Base-by-base conservation (phyloP, 805 yeast genomes). In the Scheffersomyces amazonensis region DNA sequence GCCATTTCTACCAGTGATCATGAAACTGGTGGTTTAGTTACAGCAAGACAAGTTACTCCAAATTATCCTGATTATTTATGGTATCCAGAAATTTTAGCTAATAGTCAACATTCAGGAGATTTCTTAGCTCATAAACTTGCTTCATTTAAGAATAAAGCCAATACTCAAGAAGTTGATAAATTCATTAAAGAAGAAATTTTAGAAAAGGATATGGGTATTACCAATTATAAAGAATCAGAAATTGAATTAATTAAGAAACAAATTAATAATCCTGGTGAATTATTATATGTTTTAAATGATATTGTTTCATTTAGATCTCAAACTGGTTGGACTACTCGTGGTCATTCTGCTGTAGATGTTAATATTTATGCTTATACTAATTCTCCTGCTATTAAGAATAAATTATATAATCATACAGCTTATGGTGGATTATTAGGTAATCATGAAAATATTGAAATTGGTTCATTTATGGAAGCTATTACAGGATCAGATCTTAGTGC, bases 251-350 rank as follows among this genome's bases (percentile, higher is more conserved):
- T 66, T 18, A 39, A 47, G 17, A 37, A 44, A 7, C 36, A 45
- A 32, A 34, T 49, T 6, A 36, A 42, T 27, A 40, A 52, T 36
- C 62, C 82, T 18, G 52, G 60, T 3, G 50, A 42, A 2, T 56
- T 84, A 9, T 44, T 78, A 17, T 79, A 79, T 43, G 63, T 71
- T 28, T 60, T 88, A 40, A 83, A 86, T 53, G 72, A 80, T 39
- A 75, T 90, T 75, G 75, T 88, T 9, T 84, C 95, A 1, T 53
- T 64, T n/a, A 77, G 96, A 46, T 88, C 97, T 0, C 85, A 85
- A 60, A 78, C 88, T 13, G 97, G 96, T n/a, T 90, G 96, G 96
- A 74, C 95, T 8, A 90, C 97, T 0, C 95, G 88, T 53, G 98
- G 97, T 21, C 98, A 90, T 60, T 82, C 95, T 16, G 96, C 96